Conservation (phyloP, 169 alveolate genomes). For the Plasmodium blacklocki region DNA sequence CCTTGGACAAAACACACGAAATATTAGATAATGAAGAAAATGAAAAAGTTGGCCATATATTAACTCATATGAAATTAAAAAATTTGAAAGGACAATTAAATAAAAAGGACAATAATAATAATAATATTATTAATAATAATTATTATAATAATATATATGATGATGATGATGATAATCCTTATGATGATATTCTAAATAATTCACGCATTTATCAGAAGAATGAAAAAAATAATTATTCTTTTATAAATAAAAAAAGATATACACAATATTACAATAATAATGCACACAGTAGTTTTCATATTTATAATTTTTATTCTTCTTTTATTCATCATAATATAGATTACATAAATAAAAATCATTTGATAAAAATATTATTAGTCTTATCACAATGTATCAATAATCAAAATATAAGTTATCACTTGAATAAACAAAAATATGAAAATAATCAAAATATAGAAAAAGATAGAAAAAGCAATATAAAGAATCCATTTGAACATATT, state of each 20-base stretch:
- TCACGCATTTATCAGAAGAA: neutral
- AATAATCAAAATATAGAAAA: conserved; percentile 28
- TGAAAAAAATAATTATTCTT: neutral
- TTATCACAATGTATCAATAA: conserved; percentile 63
- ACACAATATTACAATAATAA: conserved; percentile 35
- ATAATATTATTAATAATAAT: neutral
- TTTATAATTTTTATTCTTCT: conserved; percentile 29
- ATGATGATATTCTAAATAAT: neutral
- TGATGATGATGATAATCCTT: neutral
- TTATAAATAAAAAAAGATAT: conserved; percentile 13
- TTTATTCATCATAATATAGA: conserved; percentile 40
- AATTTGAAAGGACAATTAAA: neutral
- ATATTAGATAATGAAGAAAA: conserved; percentile 1
- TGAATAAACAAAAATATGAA: neutral
- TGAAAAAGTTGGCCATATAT: neutral
- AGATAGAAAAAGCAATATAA: neutral
- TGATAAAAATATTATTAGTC: conserved; percentile 41
- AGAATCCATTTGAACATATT: conserved; percentile 8
- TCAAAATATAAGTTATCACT: neutral
- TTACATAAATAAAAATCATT: conserved; percentile 68
- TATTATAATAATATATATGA: neutral
- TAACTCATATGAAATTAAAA: too few species aligned
- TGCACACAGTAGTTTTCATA: conserved; percentile 41
- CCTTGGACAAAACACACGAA: neutral
- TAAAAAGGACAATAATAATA: neutral